Evolutionary conservation across 129 eudicot species (phyloP), one percentile per base, ranked within the genome.

Genomic region (Heracleum sosnowskyi): DNA sequence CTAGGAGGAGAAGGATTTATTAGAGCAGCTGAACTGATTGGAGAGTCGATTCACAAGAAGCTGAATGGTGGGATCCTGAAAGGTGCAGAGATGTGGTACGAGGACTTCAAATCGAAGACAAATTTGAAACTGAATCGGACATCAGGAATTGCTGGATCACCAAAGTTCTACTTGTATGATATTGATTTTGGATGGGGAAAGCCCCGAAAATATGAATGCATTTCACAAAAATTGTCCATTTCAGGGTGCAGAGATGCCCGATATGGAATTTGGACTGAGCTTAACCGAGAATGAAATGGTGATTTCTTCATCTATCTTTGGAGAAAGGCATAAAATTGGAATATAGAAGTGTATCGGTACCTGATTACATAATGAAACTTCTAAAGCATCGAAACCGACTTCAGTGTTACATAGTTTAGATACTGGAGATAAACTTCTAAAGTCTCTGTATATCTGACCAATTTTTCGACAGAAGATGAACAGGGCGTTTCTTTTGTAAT

Each of bases 131-230:
- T 78, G 11, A 42, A 76, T 24, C 51, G 79, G 26, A 41, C 40
- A 2, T 70, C 78, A 33, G 92, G 92, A 18, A 78, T 90, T 22
- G 83, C 91, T 0, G 92, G 96, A 10, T 86, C 96, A 11, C 90
- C 90, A 0, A 80, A 86, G 45, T 83, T 90, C 45, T 42, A 85
- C 34, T 78, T 86, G 7, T 84, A 90, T 29, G 86, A 69, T 53
- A 79, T 79, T 3, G 90, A 90, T 76, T 90, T 82, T 35, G 95
- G 95, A 33, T 90, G 87, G 87, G 96, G 96, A 36, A 82, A 87
- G 78, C 86, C 89, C 42, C 77, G 35, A 79, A 90, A 84, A 73
- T 66, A 41, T 18, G 90, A 89, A 62, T 37, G 74, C 24, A 81
- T 85, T 33, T 84, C 84, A 8, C 39, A 84, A 82, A 4, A 86